phyloP scores from a whole-genome alignment of 352 stramenopile genomes.

The Pythium rhizo-oryzae region DNA sequence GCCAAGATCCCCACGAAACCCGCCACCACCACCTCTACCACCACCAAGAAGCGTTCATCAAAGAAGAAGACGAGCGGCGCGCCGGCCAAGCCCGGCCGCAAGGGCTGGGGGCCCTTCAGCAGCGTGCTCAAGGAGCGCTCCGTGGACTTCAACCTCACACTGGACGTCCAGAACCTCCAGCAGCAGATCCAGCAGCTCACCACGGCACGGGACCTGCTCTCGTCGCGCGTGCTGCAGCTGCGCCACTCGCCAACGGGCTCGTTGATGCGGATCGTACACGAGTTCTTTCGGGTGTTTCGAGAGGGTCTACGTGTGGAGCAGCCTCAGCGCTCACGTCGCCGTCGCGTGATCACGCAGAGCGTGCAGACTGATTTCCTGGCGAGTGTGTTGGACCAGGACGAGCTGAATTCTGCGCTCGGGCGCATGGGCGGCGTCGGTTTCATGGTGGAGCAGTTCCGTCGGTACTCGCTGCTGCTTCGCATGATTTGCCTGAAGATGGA shows the following conservation, averaged over 20 bases:
- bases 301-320: slow-evolving; percentile 20
- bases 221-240: slow-evolving; percentile 5
- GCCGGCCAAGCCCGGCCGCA: slow-evolving; percentile 19
- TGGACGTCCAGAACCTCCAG: slow-evolving; percentile 43
- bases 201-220: slow-evolving; percentile 24
- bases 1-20: too few relatives aligned
- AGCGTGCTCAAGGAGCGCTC: slow-evolving; percentile 40
- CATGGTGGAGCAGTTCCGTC: slow-evolving; percentile 43
- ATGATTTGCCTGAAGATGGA: slow-evolving; percentile 38
- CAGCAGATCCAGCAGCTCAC: slow-evolving; percentile 40
- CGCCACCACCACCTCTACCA: too few relatives aligned
- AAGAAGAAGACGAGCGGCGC: neutral
- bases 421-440: slow-evolving; percentile 35
- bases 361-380: slow-evolving; percentile 41
- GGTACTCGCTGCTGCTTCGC: slow-evolving; percentile 47
- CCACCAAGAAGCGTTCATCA: neutral
- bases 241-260: slow-evolving; percentile 24
- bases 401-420: slow-evolving; percentile 37
- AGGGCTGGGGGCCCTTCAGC: slow-evolving; percentile 38
- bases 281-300: slow-evolving; percentile 26
- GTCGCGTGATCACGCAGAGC: slow-evolving; percentile 15
- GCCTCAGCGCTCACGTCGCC: neutral
- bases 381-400: slow-evolving; percentile 38
- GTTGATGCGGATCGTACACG: slow-evolving; percentile 22
- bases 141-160: slow-evolving; percentile 50